These are phyloP conservation scores for Neltuma alba DNA, from an alignment of 306 rosid genomes.

Conservation along the genomic window DNA sequence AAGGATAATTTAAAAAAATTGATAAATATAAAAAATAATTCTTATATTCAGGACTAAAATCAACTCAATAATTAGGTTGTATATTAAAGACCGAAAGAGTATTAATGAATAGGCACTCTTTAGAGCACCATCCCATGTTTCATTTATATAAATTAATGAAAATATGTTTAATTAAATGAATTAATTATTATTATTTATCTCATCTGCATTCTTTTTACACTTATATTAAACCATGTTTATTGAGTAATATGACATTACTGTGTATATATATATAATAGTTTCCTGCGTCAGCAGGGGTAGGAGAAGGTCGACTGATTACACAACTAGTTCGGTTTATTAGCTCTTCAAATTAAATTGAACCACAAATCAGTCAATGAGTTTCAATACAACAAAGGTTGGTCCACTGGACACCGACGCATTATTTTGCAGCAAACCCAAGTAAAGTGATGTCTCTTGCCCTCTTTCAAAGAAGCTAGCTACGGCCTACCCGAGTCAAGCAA, in stretches of 20 bases:
- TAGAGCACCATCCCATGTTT: no score
- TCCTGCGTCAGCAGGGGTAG: not conserved
- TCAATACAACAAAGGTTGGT: not conserved
- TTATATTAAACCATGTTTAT: not conserved
- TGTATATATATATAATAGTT: no score
- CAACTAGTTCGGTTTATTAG: not conserved
- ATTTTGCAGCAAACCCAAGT: not conserved
- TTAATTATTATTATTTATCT: no score
- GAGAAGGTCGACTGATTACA: not conserved
- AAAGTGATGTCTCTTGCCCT: not conserved
- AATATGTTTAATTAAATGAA: no score
- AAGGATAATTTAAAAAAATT: no score
- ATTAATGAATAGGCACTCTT: no score
- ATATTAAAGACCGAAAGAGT: no score
- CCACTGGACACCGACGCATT: not conserved
- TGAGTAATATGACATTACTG: no score
- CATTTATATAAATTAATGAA: no score
- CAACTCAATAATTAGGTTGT: no score
- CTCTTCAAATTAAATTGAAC: not conserved
- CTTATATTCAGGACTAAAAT: no score
- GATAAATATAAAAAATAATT: no score
- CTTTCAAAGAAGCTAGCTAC: not conserved
- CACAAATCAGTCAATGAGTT: not conserved
- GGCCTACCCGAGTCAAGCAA: not conserved
- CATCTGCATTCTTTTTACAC: not conserved